phyloP scores from a whole-genome alignment of 495 filamentous ascomycete genomes.

The Podospora fimiseda region DNA sequence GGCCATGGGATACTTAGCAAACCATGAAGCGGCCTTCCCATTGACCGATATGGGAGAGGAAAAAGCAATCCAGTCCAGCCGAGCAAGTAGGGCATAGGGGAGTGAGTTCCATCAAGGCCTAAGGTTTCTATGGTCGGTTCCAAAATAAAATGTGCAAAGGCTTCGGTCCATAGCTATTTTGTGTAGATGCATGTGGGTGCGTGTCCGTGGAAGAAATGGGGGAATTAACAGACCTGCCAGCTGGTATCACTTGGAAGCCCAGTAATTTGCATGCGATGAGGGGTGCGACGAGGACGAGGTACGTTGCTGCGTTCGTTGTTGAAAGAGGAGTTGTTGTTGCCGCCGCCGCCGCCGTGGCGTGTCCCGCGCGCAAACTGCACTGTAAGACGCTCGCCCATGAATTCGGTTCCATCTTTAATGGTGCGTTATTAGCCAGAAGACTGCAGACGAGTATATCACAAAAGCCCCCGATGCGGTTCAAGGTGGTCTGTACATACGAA shows the following conservation, averaged over 20 bases:
- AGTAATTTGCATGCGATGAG: conserved; percentile 93
- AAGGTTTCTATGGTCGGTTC: conserved; percentile 16
- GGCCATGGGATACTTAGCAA: conserved; percentile 7
- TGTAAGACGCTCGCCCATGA: conserved; percentile 93
- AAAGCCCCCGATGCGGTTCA: conserved; percentile 11
- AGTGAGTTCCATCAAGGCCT: conserved; percentile 4
- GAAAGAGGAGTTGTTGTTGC: conserved; percentile 38
- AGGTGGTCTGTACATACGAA: conserved; percentile 46
- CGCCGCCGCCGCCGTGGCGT: conserved; percentile 65
- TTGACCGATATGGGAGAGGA: conserved; percentile 2
- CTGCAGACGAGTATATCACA: conserved; percentile 4
- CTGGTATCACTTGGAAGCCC: conserved; percentile 96
- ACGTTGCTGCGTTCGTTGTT: conserved; percentile 65
- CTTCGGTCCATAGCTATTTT: conserved; percentile 18
- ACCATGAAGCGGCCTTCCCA: conserved; percentile 6
- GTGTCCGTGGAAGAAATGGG: conserved; percentile 46
- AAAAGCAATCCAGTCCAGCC: conserved; percentile 12
- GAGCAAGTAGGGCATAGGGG: conserved; percentile 15
- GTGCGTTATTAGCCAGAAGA: conserved; percentile 35
- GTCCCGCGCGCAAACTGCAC: conserved; percentile 96
- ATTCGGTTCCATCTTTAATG: conserved; percentile 85
- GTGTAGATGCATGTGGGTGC: background rate
- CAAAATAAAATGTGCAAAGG: conserved; percentile 21
- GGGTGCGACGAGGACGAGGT: conserved; percentile 89
- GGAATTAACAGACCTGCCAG: conserved; percentile 94